Base-by-base conservation (phyloP, 495 filamentous ascomycete species). In the Aspergillus mulundensis region DNA sequence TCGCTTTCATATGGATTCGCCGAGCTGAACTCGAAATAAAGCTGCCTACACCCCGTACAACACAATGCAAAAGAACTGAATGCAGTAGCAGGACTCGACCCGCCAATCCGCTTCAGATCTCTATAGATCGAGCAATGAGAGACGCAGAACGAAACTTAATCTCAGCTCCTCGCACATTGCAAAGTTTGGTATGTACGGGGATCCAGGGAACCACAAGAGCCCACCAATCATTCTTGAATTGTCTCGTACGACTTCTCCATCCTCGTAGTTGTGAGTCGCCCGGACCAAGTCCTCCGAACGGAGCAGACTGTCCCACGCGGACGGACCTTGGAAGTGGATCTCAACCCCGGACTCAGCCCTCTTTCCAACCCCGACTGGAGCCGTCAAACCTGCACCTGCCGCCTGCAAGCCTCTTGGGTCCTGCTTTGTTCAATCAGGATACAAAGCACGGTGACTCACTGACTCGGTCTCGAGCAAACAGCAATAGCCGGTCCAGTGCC, bases 401-500 rank as follows among this genome's bases (percentile, higher is more conserved):
- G 12, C 32, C 5, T 36, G 32, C 32, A 36, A 36, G 32, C 32
- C 32, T 14, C 32, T 10, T 11, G 8, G 8, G 12, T 7, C 11
- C 11, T 7, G 32, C 3, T 40, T 5, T 28, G 4, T 28, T 28
- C n/a, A 40, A 8, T 50, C 19, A 20, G 28, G 7, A 3, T 38
- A 1, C 47, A 20, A 19, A 32, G n/a, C 5, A 3, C 47, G 30
- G 47, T 36, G 18, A 36, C 32, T 19, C 20, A 38, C 30, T 38
- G 30, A 12, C 18, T 20, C 32, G 47, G 32, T 16, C 25, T 51
- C 34, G n/a, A n/a, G n/a, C n/a, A n/a, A n/a, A n/a, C n/a, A n/a
- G n/a, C n/a, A 40, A 38, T 30, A 6, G 14, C n/a, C 24, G 57
- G 52, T n/a, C n/a, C n/a, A n/a, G n/a, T n/a, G n/a, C 49, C 59